Percentiles rank a stretch among this genome's conserved stretches.
These are phyloP conservation scores for Ramaria rubella DNA, from an alignment of 768 basidiomycete species.

Conservation along the genomic window DNA sequence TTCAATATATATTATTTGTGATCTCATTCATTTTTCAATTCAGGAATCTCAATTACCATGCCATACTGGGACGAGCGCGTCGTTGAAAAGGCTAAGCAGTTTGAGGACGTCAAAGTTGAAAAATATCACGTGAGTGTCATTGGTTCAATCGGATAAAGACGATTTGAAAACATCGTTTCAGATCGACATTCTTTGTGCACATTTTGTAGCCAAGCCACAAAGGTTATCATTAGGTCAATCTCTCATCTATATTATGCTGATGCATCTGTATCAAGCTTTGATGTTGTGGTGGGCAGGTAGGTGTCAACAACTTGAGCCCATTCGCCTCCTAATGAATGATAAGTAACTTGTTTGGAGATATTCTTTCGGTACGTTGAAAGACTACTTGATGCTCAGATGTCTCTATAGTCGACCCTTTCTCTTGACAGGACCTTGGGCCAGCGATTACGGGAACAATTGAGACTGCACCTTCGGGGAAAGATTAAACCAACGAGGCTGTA, in stretches of 20 bases:
- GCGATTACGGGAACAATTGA: constrained; percentile 50
- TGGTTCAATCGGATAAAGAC: neutral
- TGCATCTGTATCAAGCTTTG: constrained; percentile 25
- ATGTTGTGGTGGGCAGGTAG: constrained; percentile 45
- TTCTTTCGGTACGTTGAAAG: constrained; percentile 31
- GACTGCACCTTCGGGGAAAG: constrained; percentile 48
- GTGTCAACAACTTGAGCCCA: neutral
- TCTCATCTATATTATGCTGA: neutral
- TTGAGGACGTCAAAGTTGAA: constrained; percentile 43
- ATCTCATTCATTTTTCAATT: neutral
- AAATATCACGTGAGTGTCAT: constrained; percentile 28
- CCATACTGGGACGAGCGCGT: constrained; percentile 44
- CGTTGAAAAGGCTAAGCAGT: constrained; percentile 43
- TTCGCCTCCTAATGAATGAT: neutral
- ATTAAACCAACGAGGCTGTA: constrained; percentile 34
- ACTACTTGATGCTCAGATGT: neutral
- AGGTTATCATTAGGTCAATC: constrained; percentile 16
- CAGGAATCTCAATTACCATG: constrained; percentile 43
- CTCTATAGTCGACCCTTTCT: neutral
- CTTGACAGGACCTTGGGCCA: constrained; percentile 39
- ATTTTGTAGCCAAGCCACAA: constrained; percentile 42
- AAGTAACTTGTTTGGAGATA: constrained; percentile 46
- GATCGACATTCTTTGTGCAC: constrained; percentile 44
- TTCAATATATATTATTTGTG: neutral
- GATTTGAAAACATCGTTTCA: neutral